These are phyloP conservation scores for Nectriaceae sp. DNA, from an alignment of 2,329 filamentous ascomycete genomes.

Conservation along the genomic window DNA sequence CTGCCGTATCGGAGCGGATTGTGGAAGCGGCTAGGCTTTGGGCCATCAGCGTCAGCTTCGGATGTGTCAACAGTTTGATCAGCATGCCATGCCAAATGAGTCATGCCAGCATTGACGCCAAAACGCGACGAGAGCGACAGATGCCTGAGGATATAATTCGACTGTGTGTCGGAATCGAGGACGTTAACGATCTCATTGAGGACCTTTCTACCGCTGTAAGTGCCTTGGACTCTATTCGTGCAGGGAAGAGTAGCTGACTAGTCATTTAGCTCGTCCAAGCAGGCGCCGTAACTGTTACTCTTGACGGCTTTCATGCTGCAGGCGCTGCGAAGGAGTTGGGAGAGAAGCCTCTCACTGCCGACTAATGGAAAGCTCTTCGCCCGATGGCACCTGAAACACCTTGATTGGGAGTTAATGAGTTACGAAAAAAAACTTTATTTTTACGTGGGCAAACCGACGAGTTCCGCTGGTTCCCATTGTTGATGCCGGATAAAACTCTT, in stretches of 20 bases:
- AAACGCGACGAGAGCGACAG: slow-evolving; percentile 83
- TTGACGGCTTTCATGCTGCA: slow-evolving; percentile 76
- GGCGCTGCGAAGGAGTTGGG: slow-evolving; percentile 36
- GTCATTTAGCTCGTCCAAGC: slow-evolving; percentile 80
- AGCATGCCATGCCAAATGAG: slow-evolving; percentile 99
- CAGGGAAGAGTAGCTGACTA: slow-evolving; percentile 23
- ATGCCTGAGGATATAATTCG: slow-evolving; percentile 98
- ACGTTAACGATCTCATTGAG: slow-evolving; percentile 87
- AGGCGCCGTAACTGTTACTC: slow-evolving; percentile 82
- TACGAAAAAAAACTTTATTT: slow-evolving; percentile 9
- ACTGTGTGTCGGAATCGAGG: slow-evolving; percentile 94
- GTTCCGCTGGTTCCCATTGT: no score
- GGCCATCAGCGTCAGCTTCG: slow-evolving; percentile 96
- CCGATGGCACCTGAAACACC: background rate
- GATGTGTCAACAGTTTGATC: slow-evolving; percentile 97
- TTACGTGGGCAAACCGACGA: no score
- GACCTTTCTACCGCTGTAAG: slow-evolving; percentile 88
- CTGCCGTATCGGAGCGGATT: slow-evolving; percentile 82
- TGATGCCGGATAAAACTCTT: no score
- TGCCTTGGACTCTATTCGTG: slow-evolving; percentile 26
- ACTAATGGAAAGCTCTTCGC: background rate
- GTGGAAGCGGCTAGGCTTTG: slow-evolving; percentile 91
- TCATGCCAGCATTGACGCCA: slow-evolving; percentile 95
- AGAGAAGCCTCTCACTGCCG: slow-evolving; percentile 29
- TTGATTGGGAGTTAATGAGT: background rate